Percentiles rank a stretch among this genome's conserved stretches.
Evolutionary conservation across 768 basidiomycete genomes (phyloP).

Genomic region (Termitomyces eurrhizus): DNA sequence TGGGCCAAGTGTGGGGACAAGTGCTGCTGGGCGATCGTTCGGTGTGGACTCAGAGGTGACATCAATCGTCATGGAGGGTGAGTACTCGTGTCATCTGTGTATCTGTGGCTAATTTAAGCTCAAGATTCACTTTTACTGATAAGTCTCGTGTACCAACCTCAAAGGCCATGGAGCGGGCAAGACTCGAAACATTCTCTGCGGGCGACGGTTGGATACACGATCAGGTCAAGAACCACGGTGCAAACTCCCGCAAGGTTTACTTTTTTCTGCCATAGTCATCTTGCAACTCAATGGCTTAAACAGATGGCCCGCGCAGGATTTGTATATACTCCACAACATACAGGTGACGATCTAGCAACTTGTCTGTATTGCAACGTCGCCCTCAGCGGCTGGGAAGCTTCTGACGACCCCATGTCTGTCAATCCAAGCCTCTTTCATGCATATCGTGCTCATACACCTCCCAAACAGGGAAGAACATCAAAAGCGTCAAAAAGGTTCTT

Average conservation of each 20-base stretch:
- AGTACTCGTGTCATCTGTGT: not conserved
- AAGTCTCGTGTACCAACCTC: constrained; percentile 60
- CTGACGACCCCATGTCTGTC: constrained; percentile 84
- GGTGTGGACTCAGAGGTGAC: constrained; percentile 66
- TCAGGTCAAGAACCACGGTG: constrained; percentile 52
- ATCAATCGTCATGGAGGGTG: constrained; percentile 55
- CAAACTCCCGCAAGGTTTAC: constrained; percentile 65
- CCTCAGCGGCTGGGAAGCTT: constrained; percentile 82
- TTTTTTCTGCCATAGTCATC: not conserved
- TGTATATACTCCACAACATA: constrained; percentile 64
- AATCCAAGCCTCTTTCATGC: constrained; percentile 3
- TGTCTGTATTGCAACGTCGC: constrained; percentile 83
- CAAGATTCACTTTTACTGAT: constrained; percentile 58
- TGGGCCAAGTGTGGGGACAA: constrained; percentile 56
- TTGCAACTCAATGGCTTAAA: not conserved
- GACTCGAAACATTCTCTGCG: constrained; percentile 58
- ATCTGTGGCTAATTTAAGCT: constrained; percentile 8
- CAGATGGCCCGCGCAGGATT: constrained; percentile 93
- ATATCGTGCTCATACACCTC: constrained; percentile 2
- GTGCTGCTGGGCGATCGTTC: constrained; percentile 80
- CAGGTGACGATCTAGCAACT: constrained; percentile 74
- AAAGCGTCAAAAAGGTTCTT: constrained; percentile 46
- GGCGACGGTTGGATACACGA: constrained; percentile 72
- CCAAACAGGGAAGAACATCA: constrained; percentile 65
- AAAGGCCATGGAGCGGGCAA: constrained; percentile 68